A percentile compares a stretch with the other conserved stretches of the same genome.
These are phyloP conservation scores for Halenospora varia DNA, from an alignment of 495 filamentous ascomycete genomes.

Conservation along the genomic window DNA sequence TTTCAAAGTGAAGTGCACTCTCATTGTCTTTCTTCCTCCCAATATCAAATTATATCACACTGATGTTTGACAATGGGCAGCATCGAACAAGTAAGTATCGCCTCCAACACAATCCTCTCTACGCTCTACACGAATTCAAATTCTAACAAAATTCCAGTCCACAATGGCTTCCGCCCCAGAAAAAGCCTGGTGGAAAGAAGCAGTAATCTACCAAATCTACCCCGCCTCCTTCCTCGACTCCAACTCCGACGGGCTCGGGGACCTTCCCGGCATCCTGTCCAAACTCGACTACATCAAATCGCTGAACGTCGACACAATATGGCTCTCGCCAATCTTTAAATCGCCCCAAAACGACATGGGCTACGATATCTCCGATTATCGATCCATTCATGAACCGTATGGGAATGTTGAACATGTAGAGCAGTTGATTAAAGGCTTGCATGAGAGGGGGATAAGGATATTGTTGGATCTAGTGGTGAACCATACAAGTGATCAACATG, in stretches of 20 bases:
- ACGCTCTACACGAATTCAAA: too few relatives aligned
- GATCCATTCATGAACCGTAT: constrained; percentile 50
- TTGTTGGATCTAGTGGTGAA: constrained; percentile 66
- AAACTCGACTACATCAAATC: constrained; percentile 49
- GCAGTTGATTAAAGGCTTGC: constrained; percentile 46
- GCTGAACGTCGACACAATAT: constrained; percentile 55
- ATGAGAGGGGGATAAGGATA: constrained; percentile 56
- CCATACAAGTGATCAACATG: constrained; percentile 59
- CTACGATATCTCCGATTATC: constrained; percentile 59
- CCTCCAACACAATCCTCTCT: too few relatives aligned
- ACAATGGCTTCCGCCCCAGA: background rate
- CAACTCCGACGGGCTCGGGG: constrained; percentile 63
- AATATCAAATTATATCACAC: background rate
- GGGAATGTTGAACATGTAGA: constrained; percentile 58
- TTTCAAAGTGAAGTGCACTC: background rate
- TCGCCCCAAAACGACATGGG: constrained; percentile 55
- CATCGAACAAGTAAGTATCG: background rate
- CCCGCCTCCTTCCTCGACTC: constrained; percentile 63
- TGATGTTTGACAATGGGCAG: background rate
- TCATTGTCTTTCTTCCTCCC: background rate
- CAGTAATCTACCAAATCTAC: constrained; percentile 65
- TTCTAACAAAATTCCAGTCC: background rate
- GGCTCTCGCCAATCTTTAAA: constrained; percentile 57
- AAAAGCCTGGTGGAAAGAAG: constrained; percentile 37
- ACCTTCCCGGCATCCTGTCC: constrained; percentile 62